Conservation (phyloP, 192 early-diverging fungal species). For the Allomyces macrogynus region DNA sequence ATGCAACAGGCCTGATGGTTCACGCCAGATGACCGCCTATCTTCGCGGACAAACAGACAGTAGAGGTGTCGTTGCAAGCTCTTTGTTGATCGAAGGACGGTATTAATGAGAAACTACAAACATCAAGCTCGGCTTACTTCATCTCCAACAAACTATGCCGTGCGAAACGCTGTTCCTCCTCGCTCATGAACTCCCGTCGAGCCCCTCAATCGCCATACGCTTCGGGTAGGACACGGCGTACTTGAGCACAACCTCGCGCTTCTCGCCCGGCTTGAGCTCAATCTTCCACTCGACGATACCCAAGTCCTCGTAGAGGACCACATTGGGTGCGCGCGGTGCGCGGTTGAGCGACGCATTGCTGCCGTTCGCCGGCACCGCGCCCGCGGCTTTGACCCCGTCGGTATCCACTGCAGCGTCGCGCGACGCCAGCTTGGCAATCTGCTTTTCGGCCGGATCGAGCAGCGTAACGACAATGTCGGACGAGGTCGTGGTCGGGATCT, state of each 20-base stretch:
- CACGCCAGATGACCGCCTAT: too few relatives aligned
- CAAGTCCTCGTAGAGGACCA: not conserved
- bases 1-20: too few relatives aligned
- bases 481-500: not conserved
- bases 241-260: not conserved
- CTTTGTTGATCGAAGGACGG: too few relatives aligned
- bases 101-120: too few relatives aligned
- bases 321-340: not conserved
- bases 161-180: too few relatives aligned
- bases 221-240: not conserved
- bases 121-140: too few relatives aligned
- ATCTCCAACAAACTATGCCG: too few relatives aligned
- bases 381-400: not conserved
- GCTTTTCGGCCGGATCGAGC: not conserved
- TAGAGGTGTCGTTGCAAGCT: too few relatives aligned
- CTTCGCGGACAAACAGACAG: too few relatives aligned
- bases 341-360: too few relatives aligned
- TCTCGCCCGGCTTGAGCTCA: not conserved
- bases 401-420: not conserved
- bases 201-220: not conserved
- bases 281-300: not conserved
- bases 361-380: not conserved
- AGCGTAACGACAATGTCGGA: not conserved
- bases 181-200: too few relatives aligned
- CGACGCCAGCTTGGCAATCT: not conserved